Percentiles rank a stretch among this genome's conserved stretches.
These are phyloP conservation scores for Mrakiaceae sp. DNA, from an alignment of 1,284 basidiomycete species.

Conservation along the genomic window DNA sequence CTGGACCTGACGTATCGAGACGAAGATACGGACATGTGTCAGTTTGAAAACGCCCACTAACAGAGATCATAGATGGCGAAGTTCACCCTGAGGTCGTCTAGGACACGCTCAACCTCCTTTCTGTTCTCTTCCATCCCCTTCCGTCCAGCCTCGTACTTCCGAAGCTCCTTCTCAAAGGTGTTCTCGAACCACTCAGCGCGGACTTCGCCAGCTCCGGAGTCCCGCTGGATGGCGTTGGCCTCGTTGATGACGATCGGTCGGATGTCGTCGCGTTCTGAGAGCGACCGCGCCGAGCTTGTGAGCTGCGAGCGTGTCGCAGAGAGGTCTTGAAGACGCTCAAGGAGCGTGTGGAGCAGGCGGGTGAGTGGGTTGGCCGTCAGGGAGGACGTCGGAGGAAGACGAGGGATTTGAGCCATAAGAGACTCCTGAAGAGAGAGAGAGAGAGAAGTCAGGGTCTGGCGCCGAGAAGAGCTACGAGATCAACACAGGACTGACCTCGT, in stretches of 20 bases:
- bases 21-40: not conserved
- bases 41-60: not conserved
- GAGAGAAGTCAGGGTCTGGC: not conserved
- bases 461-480: not conserved
- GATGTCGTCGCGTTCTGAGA: conserved; percentile 65
- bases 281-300: conserved; percentile 52
- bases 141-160: conserved; percentile 67
- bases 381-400: conserved; percentile 16
- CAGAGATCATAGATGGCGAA: not conserved
- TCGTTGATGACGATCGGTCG: conserved; percentile 55
- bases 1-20: conserved; percentile 41
- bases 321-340: conserved; percentile 73
- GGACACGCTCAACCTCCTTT: conserved; percentile 50
- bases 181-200: conserved; percentile 76
- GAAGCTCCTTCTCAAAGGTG: conserved; percentile 62
- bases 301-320: conserved; percentile 50
- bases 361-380: conserved; percentile 38
- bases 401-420: conserved; percentile 20
- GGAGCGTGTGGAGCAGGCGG: conserved; percentile 57
- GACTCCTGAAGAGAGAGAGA: conserved; percentile 13
- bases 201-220: conserved; percentile 51
- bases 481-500: conserved; percentile 45
- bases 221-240: conserved; percentile 47
- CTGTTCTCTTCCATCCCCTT: conserved; percentile 51
- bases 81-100: conserved; percentile 58